Base-by-base conservation (phyloP, 2,329 filamentous ascomycete genomes). In the Fusarium papillatum region DNA sequence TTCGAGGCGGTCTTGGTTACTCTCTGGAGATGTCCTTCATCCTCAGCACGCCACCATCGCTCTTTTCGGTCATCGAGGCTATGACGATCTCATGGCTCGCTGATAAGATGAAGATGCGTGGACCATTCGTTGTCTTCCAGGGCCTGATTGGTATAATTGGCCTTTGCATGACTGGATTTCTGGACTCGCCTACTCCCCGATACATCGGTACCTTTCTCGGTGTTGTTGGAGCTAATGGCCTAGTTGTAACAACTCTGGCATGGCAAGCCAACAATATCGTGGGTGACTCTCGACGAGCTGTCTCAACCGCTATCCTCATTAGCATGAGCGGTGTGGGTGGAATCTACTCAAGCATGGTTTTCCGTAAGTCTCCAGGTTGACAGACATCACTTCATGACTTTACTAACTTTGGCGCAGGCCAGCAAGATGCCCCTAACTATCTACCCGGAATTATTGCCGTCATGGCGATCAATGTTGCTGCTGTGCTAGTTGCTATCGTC, bases 241-340 rank as follows among this genome's bases (percentile, higher is more conserved):
- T 76, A 0, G 73, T 76, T 0, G 73, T 76, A 0, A 76, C 73
- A 2, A 65, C 73, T 0, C 38, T 76, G 2, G 73, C 73, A 0
- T 76, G 73, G 73, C 73, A 76, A 26, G 73, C 73, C 1, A 76
- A 76, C 36, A 76, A 76, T 1, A 76, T 74, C 1, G 70, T 76
- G 0, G 73, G 73, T 0, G 73, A 76, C 29, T 68, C 73, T 10
- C 60, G 73, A 5, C 73, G 73, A 3, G 66, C 73, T 0, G 73
- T 76, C 16, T 76, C 73, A 0, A 76, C 73, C 11, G 73, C 59
- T 7, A 76, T 76, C 0, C 64, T 76, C 0, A 76, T 76, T 3
- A 76, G 73, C 1, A 61, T 76, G 53, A 76, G 73, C 5, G 73
- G 73, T 0, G 55, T 76, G 34, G 73, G 70, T 10, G 73, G 73